These are phyloP conservation scores for Lasiodiplodia gonubiensis DNA, from an alignment of 2,329 filamentous ascomycete genomes.

Conservation along the genomic window DNA sequence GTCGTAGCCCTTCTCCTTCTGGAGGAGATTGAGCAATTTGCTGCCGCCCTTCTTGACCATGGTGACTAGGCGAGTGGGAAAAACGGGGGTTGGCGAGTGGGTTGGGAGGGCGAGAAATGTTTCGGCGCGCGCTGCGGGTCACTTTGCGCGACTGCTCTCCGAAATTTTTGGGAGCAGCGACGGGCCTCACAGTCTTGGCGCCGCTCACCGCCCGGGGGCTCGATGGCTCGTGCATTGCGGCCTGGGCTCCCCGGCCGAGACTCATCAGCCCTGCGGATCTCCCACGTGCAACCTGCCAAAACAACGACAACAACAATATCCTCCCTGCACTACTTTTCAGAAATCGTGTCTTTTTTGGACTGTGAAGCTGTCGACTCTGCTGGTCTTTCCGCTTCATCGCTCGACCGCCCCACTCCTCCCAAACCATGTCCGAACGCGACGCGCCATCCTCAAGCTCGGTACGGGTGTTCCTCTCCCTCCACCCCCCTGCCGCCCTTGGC, in stretches of 20 bases:
- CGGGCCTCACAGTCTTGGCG: constrained; percentile 38
- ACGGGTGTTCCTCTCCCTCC: neutral
- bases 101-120: constrained; percentile 5
- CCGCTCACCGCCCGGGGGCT: constrained; percentile 38
- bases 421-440: constrained; percentile 30
- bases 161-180: constrained; percentile 43
- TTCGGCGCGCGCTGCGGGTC: constrained; percentile 34
- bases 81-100: constrained; percentile 20
- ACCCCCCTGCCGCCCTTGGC: neutral
- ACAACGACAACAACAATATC: neutral
- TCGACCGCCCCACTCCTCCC: neutral
- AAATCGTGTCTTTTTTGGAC: neutral
- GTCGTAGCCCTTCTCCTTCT: constrained; percentile 66
- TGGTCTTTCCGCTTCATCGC: too few species aligned
- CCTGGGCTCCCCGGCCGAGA: neutral
- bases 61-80: neutral
- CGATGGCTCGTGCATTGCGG: constrained; percentile 36
- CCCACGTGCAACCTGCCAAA: neutral
- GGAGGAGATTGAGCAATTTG: constrained; percentile 64
- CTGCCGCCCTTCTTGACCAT: constrained; percentile 59
- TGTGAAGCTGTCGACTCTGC: too few species aligned
- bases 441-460: constrained; percentile 23
- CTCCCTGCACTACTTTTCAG: neutral
- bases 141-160: constrained; percentile 35
- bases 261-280: constrained; percentile 14